phyloP scores from a whole-genome alignment of 192 early-diverging fungal species.

The Dissophora ornata region DNA sequence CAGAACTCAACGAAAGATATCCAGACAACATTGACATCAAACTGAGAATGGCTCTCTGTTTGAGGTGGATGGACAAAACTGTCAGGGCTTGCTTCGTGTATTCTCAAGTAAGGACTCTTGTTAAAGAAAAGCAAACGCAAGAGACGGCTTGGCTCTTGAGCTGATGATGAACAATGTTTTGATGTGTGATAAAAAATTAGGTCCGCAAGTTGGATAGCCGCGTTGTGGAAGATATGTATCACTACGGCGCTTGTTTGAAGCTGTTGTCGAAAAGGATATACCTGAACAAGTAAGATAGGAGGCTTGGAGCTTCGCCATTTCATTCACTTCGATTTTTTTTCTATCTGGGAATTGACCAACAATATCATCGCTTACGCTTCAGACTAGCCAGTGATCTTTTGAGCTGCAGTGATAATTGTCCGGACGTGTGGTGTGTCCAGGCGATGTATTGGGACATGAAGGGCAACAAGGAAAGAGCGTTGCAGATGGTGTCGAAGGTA shows the following conservation, averaged over 20 bases:
- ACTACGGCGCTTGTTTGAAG: constrained; percentile 22
- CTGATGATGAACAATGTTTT: too few relatives aligned
- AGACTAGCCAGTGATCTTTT: constrained; percentile 26
- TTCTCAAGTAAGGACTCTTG: constrained; percentile 30
- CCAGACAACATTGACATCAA: constrained; percentile 27
- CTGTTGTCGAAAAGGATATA: constrained; percentile 1
- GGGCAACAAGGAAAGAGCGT: constrained; percentile 19
- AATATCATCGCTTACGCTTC: neutral
- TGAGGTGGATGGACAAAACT: constrained; percentile 20
- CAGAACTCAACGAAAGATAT: constrained; percentile 13
- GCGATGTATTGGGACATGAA: constrained; percentile 21
- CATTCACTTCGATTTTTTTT: neutral
- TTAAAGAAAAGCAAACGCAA: too few relatives aligned
- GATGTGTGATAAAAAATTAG: constrained; percentile 12
- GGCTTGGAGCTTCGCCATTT: too few relatives aligned
- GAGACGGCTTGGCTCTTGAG: too few relatives aligned
- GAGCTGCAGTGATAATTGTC: constrained; percentile 18
- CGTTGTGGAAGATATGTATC: constrained; percentile 31
- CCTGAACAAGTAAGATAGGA: constrained; percentile 32
- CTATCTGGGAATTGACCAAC: too few relatives aligned
- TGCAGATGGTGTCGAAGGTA: constrained; percentile 28
- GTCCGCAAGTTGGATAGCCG: constrained; percentile 24
- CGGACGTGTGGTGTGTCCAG: constrained; percentile 37
- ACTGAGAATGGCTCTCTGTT: constrained; percentile 23
- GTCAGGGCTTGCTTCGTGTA: constrained; percentile 15